These are phyloP conservation scores for Coniosporium apollinis DNA, from an alignment of 495 filamentous ascomycete genomes.

Conservation along the genomic window DNA sequence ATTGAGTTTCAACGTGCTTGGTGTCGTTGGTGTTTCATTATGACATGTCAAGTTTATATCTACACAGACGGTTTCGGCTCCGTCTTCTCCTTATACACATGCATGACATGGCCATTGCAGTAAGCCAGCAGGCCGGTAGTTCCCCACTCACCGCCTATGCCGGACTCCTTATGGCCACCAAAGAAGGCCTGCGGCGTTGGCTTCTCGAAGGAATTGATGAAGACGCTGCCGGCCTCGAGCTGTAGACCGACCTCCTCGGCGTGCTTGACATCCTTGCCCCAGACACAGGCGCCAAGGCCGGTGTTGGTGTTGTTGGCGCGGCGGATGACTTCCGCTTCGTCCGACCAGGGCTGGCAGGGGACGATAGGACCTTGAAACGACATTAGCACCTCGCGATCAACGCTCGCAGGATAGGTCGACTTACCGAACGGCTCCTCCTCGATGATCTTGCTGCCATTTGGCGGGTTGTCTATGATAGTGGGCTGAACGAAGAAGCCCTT, in stretches of 20 bases:
- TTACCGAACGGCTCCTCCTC: conserved; percentile 17
- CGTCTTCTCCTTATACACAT: conserved; percentile 20
- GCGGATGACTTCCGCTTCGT: conserved; percentile 5
- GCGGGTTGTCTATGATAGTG: conserved; percentile 19
- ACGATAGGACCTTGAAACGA: conserved; percentile 3
- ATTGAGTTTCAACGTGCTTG: too few species aligned
- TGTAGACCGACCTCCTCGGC: conserved; percentile 10
- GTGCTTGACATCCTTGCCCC: conserved; percentile 4
- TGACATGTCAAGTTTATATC: too few species aligned
- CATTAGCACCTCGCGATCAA: background rate
- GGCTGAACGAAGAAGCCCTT: conserved; percentile 17
- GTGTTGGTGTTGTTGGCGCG: conserved; percentile 7
- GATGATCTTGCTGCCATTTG: conserved; percentile 15
- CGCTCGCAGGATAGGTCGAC: background rate
- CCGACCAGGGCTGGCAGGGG: conserved; percentile 1
- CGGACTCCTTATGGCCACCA: conserved; percentile 15
- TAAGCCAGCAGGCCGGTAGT: conserved; percentile 40
- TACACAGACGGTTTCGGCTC: too few species aligned
- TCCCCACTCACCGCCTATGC: conserved; percentile 18
- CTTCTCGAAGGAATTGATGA: conserved; percentile 7
- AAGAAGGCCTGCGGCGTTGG: conserved; percentile 9
- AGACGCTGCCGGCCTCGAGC: conserved; percentile 12
- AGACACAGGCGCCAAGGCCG: conserved; percentile 7
- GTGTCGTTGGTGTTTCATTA: too few species aligned
- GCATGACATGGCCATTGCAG: conserved; percentile 35